Evolutionary conservation across 2,329 filamentous ascomycete genomes (phyloP).

Genomic region (Trichoderma sp.): DNA sequence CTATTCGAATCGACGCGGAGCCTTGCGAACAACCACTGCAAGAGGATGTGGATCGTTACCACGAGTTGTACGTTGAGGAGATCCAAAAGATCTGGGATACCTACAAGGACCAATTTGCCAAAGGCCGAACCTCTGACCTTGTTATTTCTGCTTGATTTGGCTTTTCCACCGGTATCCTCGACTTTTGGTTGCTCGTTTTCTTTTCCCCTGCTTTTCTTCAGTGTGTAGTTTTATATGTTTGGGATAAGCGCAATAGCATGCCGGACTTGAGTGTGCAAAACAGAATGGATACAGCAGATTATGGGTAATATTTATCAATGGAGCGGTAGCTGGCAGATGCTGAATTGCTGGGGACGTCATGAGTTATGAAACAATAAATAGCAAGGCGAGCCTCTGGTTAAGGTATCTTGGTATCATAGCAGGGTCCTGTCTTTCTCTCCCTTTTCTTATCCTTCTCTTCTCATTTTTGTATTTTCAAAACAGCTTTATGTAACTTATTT

Average conservation of each 20-base stretch:
- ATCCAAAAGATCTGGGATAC: conserved; percentile 69
- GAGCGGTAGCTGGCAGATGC: background rate
- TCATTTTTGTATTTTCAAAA: background rate
- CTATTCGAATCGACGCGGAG: conserved; percentile 66
- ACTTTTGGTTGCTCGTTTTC: background rate
- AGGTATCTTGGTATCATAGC: background rate
- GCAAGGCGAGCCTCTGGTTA: background rate
- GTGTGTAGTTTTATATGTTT: background rate
- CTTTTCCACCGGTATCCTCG: background rate
- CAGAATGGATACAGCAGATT: background rate
- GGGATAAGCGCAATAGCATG: background rate
- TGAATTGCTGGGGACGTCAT: background rate
- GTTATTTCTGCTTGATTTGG: background rate
- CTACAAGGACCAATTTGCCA: conserved; percentile 74
- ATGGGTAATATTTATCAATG: background rate
- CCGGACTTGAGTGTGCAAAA: background rate
- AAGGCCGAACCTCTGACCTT: conserved; percentile 61
- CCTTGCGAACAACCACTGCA: conserved; percentile 61
- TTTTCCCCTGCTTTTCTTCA: background rate
- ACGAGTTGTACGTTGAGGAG: conserved; percentile 74
- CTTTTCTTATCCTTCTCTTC: too few relatives aligned
- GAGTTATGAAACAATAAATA: background rate
- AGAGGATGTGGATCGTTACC: conserved; percentile 75
- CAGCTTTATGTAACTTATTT: background rate
- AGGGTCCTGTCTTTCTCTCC: background rate